Percentiles rank a stretch among this genome's conserved stretches.
Conservation (phyloP, 2,329 filamentous ascomycete genomes). For the Neonectria punicea region DNA sequence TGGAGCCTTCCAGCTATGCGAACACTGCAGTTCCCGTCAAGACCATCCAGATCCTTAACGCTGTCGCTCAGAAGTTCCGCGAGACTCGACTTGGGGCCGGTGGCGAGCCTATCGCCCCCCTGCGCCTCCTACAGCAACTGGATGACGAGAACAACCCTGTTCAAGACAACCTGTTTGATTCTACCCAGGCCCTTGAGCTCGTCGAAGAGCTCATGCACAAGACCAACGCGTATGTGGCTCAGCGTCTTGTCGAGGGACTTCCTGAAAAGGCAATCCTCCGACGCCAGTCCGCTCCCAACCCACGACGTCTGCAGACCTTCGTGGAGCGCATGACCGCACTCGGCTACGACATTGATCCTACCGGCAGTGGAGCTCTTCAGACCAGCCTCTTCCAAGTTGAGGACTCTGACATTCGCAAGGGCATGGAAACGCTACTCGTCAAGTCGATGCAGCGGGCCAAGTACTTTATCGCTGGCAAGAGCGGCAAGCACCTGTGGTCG, state of each 20-base stretch:
- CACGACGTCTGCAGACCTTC: slow-evolving; percentile 88
- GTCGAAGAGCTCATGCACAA: slow-evolving; percentile 96
- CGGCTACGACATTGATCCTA: slow-evolving; percentile 88
- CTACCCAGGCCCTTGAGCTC: slow-evolving; percentile 87
- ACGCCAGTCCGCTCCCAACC: slow-evolving; percentile 85
- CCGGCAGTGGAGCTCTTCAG: slow-evolving; percentile 90
- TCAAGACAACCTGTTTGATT: slow-evolving; percentile 95
- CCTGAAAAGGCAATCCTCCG: slow-evolving; percentile 94
- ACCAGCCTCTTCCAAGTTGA: slow-evolving; percentile 95
- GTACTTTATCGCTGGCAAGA: slow-evolving; percentile 88
- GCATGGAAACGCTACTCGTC: slow-evolving; percentile 94
- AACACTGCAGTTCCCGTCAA: slow-evolving; percentile 75
- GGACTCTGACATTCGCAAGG: slow-evolving; percentile 89
- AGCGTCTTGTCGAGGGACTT: slow-evolving; percentile 80
- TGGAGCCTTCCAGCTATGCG: slow-evolving; percentile 69
- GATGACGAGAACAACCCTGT: slow-evolving; percentile 99
- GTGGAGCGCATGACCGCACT: slow-evolving; percentile 92
- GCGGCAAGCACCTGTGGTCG: slow-evolving; percentile 78
- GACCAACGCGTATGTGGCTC: slow-evolving; percentile 88
- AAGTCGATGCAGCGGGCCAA: slow-evolving; percentile 98
- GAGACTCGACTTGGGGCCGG: slow-evolving; percentile 86
- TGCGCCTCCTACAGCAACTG: slow-evolving; percentile 90
- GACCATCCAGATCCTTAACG: slow-evolving; percentile 83
- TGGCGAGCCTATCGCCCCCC: slow-evolving; percentile 80
- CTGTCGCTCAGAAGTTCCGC: slow-evolving; percentile 88